A percentile compares a stretch with the other conserved stretches of the same genome.
These are phyloP conservation scores for Claviceps sp. DNA, from an alignment of 2,329 filamentous ascomycete species.

Conservation along the genomic window DNA sequence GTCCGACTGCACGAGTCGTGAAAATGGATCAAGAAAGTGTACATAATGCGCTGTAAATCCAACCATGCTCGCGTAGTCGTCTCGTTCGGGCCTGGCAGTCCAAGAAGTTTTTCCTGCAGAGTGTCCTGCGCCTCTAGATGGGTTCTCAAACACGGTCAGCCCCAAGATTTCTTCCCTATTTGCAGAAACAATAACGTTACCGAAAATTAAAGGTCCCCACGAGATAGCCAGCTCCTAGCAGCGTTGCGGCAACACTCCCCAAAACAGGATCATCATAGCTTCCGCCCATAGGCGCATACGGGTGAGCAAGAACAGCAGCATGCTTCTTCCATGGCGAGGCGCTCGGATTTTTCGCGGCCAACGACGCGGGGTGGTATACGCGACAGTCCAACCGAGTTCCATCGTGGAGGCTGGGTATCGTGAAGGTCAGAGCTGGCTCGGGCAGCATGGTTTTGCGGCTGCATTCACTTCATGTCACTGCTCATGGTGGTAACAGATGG, in stretches of 20 bases:
- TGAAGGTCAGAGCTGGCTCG: conserved; percentile 50
- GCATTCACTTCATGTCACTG: not conserved
- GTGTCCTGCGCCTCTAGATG: conserved; percentile 54
- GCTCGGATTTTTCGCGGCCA: conserved; percentile 19
- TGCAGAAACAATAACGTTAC: conserved; percentile 28
- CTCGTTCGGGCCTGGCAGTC: conserved; percentile 67
- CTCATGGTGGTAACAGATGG: not conserved
- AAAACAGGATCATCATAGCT: conserved; percentile 74
- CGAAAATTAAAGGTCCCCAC: conserved; percentile 89
- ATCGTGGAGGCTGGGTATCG: conserved; percentile 76
- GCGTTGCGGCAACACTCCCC: conserved; percentile 44
- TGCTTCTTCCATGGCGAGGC: conserved; percentile 31
- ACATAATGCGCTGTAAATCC: conserved; percentile 69
- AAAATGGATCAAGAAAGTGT: conserved; percentile 37
- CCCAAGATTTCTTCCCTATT: not conserved
- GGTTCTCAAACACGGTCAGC: not conserved
- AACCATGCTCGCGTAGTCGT: conserved; percentile 72
- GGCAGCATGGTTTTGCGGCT: conserved; percentile 32
- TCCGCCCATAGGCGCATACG: conserved; percentile 80
- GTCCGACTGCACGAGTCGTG: not conserved
- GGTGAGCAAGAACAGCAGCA: conserved; percentile 65
- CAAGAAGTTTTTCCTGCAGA: conserved; percentile 75
- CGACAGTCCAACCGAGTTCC: conserved; percentile 64
- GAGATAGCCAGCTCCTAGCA: conserved; percentile 58
- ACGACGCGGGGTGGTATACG: conserved; percentile 56